These are phyloP conservation scores for Gracilaria caudata DNA, from an alignment of 23 red algal species.

Conservation along the genomic window DNA sequence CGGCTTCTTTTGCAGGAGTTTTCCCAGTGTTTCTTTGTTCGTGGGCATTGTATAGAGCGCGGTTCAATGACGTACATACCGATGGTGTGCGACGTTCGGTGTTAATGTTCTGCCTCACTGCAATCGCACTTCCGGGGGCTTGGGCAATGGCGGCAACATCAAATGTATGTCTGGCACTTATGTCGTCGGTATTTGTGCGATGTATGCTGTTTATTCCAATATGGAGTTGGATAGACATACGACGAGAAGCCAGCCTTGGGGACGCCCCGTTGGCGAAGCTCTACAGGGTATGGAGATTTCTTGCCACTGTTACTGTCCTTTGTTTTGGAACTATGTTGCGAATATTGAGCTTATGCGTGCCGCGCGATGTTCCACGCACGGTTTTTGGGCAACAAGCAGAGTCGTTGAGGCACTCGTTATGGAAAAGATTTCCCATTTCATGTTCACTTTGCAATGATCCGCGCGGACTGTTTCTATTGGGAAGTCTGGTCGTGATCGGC, in stretches of 20 bases:
- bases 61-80: neutral
- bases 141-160: conserved; percentile 19
- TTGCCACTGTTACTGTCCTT: conserved; percentile 11
- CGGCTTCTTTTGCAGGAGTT: conserved; percentile 5
- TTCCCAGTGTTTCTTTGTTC: neutral
- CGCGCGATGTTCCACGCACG: neutral
- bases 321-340: conserved; percentile 2
- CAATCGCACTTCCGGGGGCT: conserved; percentile 15
- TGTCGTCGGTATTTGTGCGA: conserved; percentile 29
- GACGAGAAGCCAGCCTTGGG: conserved; percentile 21
- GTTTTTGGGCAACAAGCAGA: conserved; percentile 19
- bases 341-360: conserved; percentile 9
- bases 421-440: conserved; percentile 43
- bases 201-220: conserved; percentile 23
- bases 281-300: conserved; percentile 20
- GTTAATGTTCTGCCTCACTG: conserved; percentile 34
- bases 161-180: conserved; percentile 5
- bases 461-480: conserved; percentile 47
- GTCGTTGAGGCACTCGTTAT: neutral
- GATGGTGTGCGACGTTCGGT: conserved; percentile 32
- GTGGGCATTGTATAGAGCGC: conserved; percentile 14
- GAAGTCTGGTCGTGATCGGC: neutral
- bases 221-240: conserved; percentile 46
- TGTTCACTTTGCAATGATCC: conserved; percentile 70
- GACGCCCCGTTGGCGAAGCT: neutral